Percentiles rank a stretch among this genome's conserved stretches.
phyloP scores from a whole-genome alignment of 768 basidiomycete genomes.

The Fomitopsis pulvina region DNA sequence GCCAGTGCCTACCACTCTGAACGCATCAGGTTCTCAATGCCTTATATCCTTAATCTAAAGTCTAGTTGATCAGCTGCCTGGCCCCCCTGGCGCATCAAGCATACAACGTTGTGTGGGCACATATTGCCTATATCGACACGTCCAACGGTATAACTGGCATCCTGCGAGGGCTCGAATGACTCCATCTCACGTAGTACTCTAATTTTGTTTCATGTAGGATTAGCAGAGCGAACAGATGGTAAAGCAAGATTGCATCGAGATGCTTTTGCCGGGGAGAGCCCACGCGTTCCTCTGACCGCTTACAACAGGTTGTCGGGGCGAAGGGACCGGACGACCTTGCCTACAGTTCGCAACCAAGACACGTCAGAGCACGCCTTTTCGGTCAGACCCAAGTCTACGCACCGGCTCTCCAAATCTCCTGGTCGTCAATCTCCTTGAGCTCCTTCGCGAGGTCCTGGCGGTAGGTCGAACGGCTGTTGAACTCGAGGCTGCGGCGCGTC shows the following conservation, averaged over 20 bases:
- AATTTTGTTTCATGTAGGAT: too few relatives aligned
- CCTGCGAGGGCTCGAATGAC: too few relatives aligned
- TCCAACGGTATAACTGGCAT: too few relatives aligned
- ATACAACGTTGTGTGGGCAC: too few relatives aligned
- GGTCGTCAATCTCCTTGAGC: slow-evolving; percentile 90
- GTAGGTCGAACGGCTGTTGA: slow-evolving; percentile 90
- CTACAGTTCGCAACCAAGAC: slow-evolving; percentile 24
- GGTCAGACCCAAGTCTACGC: slow-evolving; percentile 18
- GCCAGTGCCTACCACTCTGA: too few relatives aligned
- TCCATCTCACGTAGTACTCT: too few relatives aligned
- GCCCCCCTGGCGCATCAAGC: too few relatives aligned
- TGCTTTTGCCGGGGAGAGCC: not conserved
- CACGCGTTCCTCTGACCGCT: not conserved
- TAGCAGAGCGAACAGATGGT: not conserved
- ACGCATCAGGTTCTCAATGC: too few relatives aligned
- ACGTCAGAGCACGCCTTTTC: not conserved
- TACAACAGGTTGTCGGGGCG: slow-evolving; percentile 76
- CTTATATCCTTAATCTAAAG: too few relatives aligned
- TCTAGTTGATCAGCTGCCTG: too few relatives aligned
- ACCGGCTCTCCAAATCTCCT: slow-evolving; percentile 98
- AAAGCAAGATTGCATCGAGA: not conserved
- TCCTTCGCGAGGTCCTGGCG: slow-evolving; percentile 90
- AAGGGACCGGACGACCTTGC: slow-evolving; percentile 87
- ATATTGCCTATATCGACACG: too few relatives aligned
- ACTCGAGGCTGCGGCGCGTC: slow-evolving; percentile 95